Evolutionary conservation across 148 eudicot species (phyloP).

Genomic region (Rheum nobile): DNA sequence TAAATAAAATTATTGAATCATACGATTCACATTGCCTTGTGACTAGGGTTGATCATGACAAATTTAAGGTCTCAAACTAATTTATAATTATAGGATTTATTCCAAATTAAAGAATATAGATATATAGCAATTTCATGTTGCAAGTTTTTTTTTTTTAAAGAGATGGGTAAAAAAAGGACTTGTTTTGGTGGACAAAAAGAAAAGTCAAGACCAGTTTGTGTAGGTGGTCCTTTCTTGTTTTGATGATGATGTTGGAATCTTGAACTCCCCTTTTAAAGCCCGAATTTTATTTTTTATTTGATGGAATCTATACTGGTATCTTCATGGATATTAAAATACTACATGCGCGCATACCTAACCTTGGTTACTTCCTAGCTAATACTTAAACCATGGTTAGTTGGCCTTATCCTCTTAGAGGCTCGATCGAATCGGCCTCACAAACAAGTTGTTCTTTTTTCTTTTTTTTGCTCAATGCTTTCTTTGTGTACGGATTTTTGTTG

Average conservation of each 20-base stretch:
- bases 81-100: background rate
- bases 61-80: too few species aligned
- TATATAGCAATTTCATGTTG: background rate
- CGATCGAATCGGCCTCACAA: background rate
- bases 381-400: background rate
- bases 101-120: background rate
- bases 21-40: background rate
- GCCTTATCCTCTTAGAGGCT: background rate
- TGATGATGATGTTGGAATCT: conserved; percentile 8
- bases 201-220: background rate
- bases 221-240: background rate
- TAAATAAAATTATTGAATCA: background rate
- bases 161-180: background rate
- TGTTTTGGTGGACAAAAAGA: conserved; percentile 3
- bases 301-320: background rate
- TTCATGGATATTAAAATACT: background rate
- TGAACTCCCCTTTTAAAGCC: background rate
- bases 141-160: background rate
- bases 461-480: background rate
- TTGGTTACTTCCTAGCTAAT: background rate
- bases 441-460: background rate
- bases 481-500: conserved; percentile 4
- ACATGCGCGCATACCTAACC: background rate
- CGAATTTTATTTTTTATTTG: background rate
- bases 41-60: too few species aligned